Percentiles rank a stretch among this genome's conserved stretches.
Evolutionary conservation across 2,329 filamentous ascomycete genomes (phyloP).

Genomic region (Sporothrix luriei): DNA sequence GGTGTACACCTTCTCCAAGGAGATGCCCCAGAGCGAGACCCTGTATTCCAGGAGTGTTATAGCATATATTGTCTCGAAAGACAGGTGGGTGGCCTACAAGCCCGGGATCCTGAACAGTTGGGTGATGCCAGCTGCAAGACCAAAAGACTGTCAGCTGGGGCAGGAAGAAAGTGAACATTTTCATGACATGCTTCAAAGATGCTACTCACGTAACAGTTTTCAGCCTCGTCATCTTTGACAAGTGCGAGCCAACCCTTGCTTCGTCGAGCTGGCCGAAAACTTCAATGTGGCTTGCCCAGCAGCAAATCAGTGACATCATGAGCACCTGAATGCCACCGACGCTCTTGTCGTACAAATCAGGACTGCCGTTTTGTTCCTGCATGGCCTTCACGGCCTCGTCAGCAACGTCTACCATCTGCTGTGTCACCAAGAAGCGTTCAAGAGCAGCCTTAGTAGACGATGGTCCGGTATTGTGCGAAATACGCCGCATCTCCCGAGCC

Average conservation of each 20-base stretch:
- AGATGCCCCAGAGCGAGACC: conserved; percentile 30
- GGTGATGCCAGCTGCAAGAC: conserved; percentile 24
- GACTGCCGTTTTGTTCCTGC: background rate
- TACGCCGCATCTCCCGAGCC: conserved; percentile 2
- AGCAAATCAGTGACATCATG: conserved; percentile 13
- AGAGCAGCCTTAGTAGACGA: conserved; percentile 16
- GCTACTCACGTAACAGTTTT: conserved; percentile 6
- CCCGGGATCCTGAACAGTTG: background rate
- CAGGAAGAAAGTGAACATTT: background rate
- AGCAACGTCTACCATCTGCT: background rate
- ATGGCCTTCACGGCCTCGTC: background rate
- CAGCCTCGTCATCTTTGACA: conserved; percentile 8
- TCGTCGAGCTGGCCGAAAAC: conserved; percentile 41
- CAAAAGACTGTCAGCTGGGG: background rate
- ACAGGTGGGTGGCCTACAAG: background rate
- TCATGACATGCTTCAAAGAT: background rate
- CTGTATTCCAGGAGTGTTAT: conserved; percentile 28
- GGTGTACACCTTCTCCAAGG: conserved; percentile 11
- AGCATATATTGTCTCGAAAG: conserved; percentile 5
- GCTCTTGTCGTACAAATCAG: conserved; percentile 20
- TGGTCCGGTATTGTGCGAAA: background rate
- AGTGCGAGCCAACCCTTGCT: background rate
- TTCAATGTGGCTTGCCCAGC: conserved; percentile 13
- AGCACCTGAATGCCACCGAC: conserved; percentile 6
- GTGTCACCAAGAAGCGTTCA: conserved; percentile 18